A percentile compares a stretch with the other conserved stretches of the same genome.
Conservation (phyloP, 2,329 filamentous ascomycete genomes). For the Pseudocercospora musae region DNA sequence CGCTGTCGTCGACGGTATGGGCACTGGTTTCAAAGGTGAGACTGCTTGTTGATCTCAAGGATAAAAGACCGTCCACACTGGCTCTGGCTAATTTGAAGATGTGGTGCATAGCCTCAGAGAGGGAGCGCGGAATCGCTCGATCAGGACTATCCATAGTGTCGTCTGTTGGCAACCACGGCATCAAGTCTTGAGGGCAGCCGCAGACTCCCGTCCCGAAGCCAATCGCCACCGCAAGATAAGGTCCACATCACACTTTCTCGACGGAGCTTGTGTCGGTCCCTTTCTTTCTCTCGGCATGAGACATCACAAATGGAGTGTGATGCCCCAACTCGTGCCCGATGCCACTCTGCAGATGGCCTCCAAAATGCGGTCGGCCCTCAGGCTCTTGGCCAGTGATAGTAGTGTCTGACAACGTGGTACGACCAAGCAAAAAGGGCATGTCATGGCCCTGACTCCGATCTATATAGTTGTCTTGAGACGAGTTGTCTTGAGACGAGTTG, state of each 20-base stretch:
- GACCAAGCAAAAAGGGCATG: too few species aligned
- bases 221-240: not conserved
- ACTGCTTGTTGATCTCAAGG: conserved; percentile 10
- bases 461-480: not conserved
- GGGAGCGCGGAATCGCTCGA: not conserved
- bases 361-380: conserved; percentile 13
- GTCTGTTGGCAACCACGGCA: not conserved
- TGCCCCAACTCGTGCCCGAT: conserved; percentile 24
- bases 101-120: not conserved
- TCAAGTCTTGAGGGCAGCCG: not conserved
- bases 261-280: not conserved
- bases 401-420: too few species aligned
- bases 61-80: conserved; percentile 20
- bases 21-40: conserved; percentile 24
- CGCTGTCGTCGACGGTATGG: not conserved
- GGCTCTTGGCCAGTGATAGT: conserved; percentile 10
- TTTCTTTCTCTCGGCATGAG: conserved; percentile 23
- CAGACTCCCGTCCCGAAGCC: not conserved
- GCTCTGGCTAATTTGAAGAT: conserved; percentile 28
- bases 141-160: not conserved
- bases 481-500: too few species aligned
- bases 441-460: not conserved
- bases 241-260: not conserved
- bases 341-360: conserved; percentile 19
- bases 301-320: conserved; percentile 22